Percentiles rank a stretch among this genome's conserved stretches.
phyloP scores from a whole-genome alignment of 208 protist genomes.

The Trypanosoma brucei region DNA sequence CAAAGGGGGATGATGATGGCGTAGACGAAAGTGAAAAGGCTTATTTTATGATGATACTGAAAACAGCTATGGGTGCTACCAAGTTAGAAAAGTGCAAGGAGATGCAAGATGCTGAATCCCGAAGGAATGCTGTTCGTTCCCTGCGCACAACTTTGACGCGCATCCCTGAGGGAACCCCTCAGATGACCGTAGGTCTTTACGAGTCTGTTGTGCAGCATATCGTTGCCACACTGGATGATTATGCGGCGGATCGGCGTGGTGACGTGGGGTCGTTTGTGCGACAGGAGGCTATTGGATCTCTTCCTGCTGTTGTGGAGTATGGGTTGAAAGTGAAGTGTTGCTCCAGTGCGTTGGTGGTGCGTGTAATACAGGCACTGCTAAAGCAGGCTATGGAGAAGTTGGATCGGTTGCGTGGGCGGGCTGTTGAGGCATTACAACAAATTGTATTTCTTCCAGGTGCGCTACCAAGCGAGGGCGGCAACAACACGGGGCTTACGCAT shows the following conservation, averaged over 20 bases:
- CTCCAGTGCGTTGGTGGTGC: constrained; percentile 1
- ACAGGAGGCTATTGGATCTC: constrained; percentile 71
- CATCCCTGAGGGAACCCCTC: constrained; percentile 18
- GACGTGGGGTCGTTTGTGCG: constrained; percentile 97
- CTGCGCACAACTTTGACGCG: constrained; percentile 37
- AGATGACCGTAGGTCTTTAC: constrained; percentile 28
- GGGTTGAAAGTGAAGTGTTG: constrained; percentile 16
- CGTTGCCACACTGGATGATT: constrained; percentile 82
- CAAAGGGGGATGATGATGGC: constrained; percentile 5
- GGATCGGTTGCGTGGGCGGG: constrained; percentile 78
- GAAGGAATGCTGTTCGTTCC: constrained; percentile 85
- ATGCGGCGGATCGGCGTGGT: constrained; percentile 93
- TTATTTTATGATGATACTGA: constrained; percentile 21
- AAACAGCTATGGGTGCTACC: constrained; percentile 30
- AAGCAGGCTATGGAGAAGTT: constrained; percentile 90
- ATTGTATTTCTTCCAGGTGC: constrained; percentile 13
- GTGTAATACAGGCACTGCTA: constrained; percentile 55
- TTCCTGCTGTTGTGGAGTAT: constrained; percentile 51
- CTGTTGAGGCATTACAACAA: constrained; percentile 32
- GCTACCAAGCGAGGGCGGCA: constrained; percentile 23
- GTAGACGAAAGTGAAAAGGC: neutral
- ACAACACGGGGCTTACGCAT: neutral
- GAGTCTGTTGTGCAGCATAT: constrained; percentile 45
- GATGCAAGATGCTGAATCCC: constrained; percentile 77
- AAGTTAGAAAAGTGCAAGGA: constrained; percentile 43